Conservation (phyloP, 257 asterid genomes). For the Salvia miltiorrhiza region DNA sequence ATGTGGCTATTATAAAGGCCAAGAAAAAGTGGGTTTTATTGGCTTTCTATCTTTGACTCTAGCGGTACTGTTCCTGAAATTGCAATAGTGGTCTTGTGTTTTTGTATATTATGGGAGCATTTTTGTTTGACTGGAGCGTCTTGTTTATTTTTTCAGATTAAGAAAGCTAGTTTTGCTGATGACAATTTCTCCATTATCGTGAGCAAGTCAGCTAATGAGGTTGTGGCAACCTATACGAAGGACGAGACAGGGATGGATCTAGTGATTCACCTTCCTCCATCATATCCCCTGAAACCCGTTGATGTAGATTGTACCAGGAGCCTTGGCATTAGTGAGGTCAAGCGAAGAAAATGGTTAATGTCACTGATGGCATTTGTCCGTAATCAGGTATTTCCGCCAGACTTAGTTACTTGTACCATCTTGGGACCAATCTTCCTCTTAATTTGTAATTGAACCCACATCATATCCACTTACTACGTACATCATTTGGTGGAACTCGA, state of each 20-base stretch:
- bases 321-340: constrained; percentile 91
- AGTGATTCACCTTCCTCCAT: constrained; percentile 92
- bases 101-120: not conserved
- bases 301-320: constrained; percentile 91
- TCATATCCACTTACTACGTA: not conserved
- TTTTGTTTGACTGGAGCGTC: constrained; percentile 18
- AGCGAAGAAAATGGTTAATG: constrained; percentile 95
- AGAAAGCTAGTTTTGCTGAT: constrained; percentile 73
- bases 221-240: constrained; percentile 94
- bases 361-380: constrained; percentile 88
- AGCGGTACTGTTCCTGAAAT: constrained; percentile 3
- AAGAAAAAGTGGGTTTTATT: not conserved
- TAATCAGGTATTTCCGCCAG: constrained; percentile 63
- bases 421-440: not conserved
- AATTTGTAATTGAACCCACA: not conserved
- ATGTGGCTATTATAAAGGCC: not conserved
- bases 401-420: not conserved
- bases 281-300: constrained; percentile 87
- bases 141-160: constrained; percentile 59
- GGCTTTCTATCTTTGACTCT: not conserved
- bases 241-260: constrained; percentile 98
- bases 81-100: not conserved
- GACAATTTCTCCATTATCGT: constrained; percentile 84
- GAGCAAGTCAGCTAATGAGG: constrained; percentile 94
- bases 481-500: not conserved